Conservation (phyloP, 2,329 filamentous ascomycete species). For the Mycosphaerella sp. region DNA sequence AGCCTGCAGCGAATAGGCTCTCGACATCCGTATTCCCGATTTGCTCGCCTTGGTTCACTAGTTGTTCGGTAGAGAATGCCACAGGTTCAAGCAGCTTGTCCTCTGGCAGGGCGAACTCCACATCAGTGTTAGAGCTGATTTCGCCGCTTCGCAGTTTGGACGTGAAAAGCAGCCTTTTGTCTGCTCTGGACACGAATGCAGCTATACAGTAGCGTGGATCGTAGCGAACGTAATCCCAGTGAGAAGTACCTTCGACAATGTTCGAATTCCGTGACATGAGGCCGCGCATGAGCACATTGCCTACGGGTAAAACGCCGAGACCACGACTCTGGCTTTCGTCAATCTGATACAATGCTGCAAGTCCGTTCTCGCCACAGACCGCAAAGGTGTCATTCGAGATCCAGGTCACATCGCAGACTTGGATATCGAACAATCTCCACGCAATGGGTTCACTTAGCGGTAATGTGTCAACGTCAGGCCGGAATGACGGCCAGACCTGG, state of each 20-base stretch:
- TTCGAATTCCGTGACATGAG: slow-evolving; percentile 16
- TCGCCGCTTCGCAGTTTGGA: slow-evolving; percentile 6
- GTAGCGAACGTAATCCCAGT: slow-evolving; percentile 33
- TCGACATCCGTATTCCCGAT: slow-evolving; percentile 1
- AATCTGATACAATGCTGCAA: slow-evolving; percentile 21
- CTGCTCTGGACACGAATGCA: slow-evolving; percentile 30
- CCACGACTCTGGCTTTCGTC: slow-evolving; percentile 14
- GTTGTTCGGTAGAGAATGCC: slow-evolving; percentile 34
- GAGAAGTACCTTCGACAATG: slow-evolving; percentile 11
- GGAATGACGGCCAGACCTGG: slow-evolving; percentile 26
- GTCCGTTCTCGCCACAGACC: slow-evolving; percentile 37
- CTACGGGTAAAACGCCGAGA: slow-evolving; percentile 2
- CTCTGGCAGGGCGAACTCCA: slow-evolving; percentile 13
- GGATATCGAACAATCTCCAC: slow-evolving; percentile 38
- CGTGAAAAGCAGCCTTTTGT: slow-evolving; percentile 34
- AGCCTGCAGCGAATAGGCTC: slow-evolving; percentile 36
- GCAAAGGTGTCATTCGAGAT: slow-evolving; percentile 39
- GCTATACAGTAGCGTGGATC: slow-evolving; percentile 31
- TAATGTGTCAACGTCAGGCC: slow-evolving; percentile 6
- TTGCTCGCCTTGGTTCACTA: slow-evolving; percentile 11
- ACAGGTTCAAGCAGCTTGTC: slow-evolving; percentile 33
- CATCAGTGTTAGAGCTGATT: slow-evolving; percentile 1
- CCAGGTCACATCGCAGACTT: slow-evolving; percentile 42
- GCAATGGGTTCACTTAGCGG: slow-evolving; percentile 33
- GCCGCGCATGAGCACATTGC: slow-evolving; percentile 16